Conservation (phyloP, 2,329 filamentous ascomycete species). For the Ceratocystis colombiana region DNA sequence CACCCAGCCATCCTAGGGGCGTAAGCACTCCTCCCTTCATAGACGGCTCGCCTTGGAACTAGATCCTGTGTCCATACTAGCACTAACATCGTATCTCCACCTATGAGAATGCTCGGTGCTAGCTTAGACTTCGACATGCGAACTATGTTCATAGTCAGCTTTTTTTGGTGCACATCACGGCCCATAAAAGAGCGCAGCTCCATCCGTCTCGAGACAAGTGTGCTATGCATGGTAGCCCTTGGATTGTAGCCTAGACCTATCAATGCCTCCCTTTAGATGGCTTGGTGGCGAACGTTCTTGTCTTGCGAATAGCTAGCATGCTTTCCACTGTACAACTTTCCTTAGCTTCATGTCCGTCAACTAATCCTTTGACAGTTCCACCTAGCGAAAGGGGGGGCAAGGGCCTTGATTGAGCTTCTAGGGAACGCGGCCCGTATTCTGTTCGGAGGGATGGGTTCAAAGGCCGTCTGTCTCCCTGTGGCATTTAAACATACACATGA, state of each 20-base stretch:
- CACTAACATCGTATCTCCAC: too few relatives aligned
- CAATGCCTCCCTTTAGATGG: not conserved
- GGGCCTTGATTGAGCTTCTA: not conserved
- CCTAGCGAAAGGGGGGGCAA: not conserved
- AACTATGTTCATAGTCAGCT: too few relatives aligned
- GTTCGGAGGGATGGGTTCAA: not conserved
- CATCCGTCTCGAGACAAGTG: not conserved
- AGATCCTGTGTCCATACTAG: too few relatives aligned
- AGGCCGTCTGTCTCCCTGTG: not conserved
- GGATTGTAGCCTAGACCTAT: not conserved
- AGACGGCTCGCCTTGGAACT: too few relatives aligned
- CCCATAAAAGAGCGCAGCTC: too few relatives aligned
- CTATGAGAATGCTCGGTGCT: too few relatives aligned
- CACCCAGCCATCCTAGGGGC: too few relatives aligned
- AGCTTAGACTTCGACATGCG: too few relatives aligned
- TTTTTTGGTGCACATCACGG: too few relatives aligned
- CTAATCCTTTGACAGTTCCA: not conserved
- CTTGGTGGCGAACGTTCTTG: not conserved
- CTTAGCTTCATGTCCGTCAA: conserved; percentile 1
- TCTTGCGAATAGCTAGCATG: not conserved
- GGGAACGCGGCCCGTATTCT: not conserved
- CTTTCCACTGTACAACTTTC: not conserved
- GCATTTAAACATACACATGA: not conserved
- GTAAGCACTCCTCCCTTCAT: too few relatives aligned
- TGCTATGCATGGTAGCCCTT: not conserved